Evolutionary conservation across 495 filamentous ascomycete genomes (phyloP).

Genomic region (Aspergillus haitiensis): DNA sequence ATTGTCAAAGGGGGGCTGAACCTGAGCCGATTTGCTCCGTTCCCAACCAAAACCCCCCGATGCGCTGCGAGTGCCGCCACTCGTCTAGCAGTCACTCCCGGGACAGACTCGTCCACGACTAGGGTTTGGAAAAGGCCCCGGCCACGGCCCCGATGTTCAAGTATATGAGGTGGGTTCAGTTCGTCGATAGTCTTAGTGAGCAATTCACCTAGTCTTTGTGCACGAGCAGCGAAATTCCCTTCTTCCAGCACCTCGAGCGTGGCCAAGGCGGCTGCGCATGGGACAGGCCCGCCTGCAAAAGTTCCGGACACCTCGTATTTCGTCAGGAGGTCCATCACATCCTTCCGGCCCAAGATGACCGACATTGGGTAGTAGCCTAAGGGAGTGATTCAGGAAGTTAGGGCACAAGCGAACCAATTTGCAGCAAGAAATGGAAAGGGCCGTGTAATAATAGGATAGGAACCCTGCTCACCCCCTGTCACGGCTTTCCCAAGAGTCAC

Average conservation of each 20-base stretch:
- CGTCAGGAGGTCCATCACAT: background rate
- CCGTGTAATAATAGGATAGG: too few relatives aligned
- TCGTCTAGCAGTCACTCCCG: background rate
- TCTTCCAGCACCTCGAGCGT: constrained; percentile 1
- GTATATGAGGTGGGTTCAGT: background rate
- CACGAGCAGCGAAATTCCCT: background rate
- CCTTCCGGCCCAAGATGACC: background rate
- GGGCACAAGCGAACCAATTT: too few relatives aligned
- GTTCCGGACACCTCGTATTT: background rate
- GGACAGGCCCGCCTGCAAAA: background rate
- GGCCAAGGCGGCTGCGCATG: background rate
- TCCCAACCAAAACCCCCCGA: background rate
- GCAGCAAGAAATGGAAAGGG: too few relatives aligned
- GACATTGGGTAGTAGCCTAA: background rate
- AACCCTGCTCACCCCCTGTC: too few relatives aligned
- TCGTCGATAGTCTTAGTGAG: background rate
- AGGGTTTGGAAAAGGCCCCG: background rate
- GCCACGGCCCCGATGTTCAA: background rate
- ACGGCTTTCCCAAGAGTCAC: background rate
- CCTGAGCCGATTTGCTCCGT: background rate
- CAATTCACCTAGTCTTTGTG: background rate
- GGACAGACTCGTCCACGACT: background rate
- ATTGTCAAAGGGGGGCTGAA: background rate
- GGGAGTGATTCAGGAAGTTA: too few relatives aligned
- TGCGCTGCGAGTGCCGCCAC: background rate